phyloP scores from a whole-genome alignment of 1,284 basidiomycete species.

The Chalciporus piperatoides region DNA sequence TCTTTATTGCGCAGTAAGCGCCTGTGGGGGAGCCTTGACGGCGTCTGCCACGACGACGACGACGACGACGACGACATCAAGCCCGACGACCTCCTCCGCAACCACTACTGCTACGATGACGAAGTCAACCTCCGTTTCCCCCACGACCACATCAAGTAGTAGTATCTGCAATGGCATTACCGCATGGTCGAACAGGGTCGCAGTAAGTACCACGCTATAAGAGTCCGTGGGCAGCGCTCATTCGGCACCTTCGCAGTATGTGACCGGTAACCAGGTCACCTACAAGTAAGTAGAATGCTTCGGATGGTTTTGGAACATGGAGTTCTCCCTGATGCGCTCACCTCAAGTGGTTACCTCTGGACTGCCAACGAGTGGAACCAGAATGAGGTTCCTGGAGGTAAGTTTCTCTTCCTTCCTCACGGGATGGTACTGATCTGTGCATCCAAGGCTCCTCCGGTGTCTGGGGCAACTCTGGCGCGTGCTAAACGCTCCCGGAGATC shows the following conservation, averaged over 20 bases:
- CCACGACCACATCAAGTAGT: too few relatives aligned
- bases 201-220: too few relatives aligned
- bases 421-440: too few relatives aligned
- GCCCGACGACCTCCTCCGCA: neutral
- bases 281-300: conserved; percentile 41
- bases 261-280: conserved; percentile 29
- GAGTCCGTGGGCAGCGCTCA: too few relatives aligned
- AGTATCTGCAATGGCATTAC: conserved; percentile 45
- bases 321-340: too few relatives aligned
- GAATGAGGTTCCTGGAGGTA: conserved; percentile 53
- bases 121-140: conserved; percentile 28
- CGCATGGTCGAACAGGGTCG: conserved; percentile 36
- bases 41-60: conserved; percentile 22
- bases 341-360: conserved; percentile 44
- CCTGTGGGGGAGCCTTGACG: conserved; percentile 32
- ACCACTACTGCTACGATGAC: conserved; percentile 24
- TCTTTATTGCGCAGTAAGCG: conserved; percentile 43
- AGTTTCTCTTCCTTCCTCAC: too few relatives aligned
- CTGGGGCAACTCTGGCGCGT: conserved; percentile 46
- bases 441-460: conserved; percentile 41
- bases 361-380: conserved; percentile 57
- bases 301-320: too few relatives aligned
- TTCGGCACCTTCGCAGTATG: too few relatives aligned
- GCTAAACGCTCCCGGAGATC: too few relatives aligned
- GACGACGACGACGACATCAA: conserved; percentile 2